These are phyloP conservation scores for Teratosphaeria pseudoeucalypti DNA, from an alignment of 2,329 filamentous ascomycete genomes.

Conservation along the genomic window DNA sequence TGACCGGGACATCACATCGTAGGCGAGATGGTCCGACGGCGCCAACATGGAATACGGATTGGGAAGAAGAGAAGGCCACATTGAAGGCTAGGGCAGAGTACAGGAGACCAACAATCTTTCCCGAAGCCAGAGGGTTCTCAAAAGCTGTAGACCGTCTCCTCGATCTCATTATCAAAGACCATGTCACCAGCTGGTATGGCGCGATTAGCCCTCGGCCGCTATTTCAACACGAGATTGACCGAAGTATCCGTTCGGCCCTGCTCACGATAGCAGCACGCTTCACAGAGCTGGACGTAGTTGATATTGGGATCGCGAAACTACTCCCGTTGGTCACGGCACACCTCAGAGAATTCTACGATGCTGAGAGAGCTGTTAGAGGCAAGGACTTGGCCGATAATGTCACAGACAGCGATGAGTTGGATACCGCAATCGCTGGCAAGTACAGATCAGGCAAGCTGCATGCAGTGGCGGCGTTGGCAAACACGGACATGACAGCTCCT, in stretches of 20 bases:
- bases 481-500: slow-evolving; percentile 70
- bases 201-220: slow-evolving; percentile 70
- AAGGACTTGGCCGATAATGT: slow-evolving; percentile 79
- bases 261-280: slow-evolving; percentile 61
- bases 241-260: slow-evolving; percentile 62
- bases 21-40: slow-evolving; percentile 16
- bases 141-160: slow-evolving; percentile 71
- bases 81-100: slow-evolving; percentile 59
- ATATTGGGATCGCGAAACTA: slow-evolving; percentile 68
- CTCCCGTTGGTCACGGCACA: slow-evolving; percentile 83
- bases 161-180: slow-evolving; percentile 67
- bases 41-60: slow-evolving; percentile 35
- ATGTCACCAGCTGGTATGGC: slow-evolving; percentile 79
- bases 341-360: slow-evolving; percentile 81
- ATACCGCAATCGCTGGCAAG: slow-evolving; percentile 89
- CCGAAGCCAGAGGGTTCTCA: slow-evolving; percentile 66
- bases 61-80: slow-evolving; percentile 57
- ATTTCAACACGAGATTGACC: slow-evolving; percentile 82
- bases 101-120: slow-evolving; percentile 58
- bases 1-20: slow-evolving; percentile 14
- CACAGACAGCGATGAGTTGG: slow-evolving; percentile 92
- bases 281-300: slow-evolving; percentile 68
- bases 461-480: slow-evolving; percentile 69
- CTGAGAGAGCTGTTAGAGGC: slow-evolving; percentile 76
- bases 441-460: slow-evolving; percentile 85